Conservation (phyloP, 768 basidiomycete genomes). For the Rhodosporidiobolus sp. region DNA sequence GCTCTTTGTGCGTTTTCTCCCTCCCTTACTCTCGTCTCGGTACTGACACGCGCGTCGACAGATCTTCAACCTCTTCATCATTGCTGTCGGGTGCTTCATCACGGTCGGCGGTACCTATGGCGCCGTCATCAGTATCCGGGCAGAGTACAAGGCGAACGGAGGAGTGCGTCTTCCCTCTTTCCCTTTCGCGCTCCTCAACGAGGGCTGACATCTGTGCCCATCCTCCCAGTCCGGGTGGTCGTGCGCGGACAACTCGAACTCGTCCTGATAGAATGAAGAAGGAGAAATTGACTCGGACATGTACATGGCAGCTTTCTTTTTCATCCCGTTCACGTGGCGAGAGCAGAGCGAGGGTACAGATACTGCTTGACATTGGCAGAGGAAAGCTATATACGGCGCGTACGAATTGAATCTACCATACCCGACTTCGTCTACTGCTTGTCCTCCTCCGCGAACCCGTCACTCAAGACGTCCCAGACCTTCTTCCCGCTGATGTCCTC, state of each 20-base stretch:
- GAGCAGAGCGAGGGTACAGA: too few species aligned
- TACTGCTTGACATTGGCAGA: too few species aligned
- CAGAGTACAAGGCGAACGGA: too few species aligned
- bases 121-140: not conserved
- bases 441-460: not conserved
- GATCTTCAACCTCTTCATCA: slow-evolving; percentile 29
- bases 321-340: too few species aligned
- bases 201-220: not conserved
- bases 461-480: slow-evolving; percentile 1
- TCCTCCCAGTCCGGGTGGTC: slow-evolving; percentile 8
- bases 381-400: too few species aligned
- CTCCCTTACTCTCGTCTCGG: too few species aligned
- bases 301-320: too few species aligned
- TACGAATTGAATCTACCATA: too few species aligned
- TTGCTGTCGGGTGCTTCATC: slow-evolving; percentile 34
- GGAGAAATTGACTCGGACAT: too few species aligned
- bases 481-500: not conserved
- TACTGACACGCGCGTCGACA: not conserved
- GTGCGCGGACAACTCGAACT: slow-evolving; percentile 35
- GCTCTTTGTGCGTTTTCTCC: not conserved
- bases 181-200: not conserved
- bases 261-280: not conserved
- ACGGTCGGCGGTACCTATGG: slow-evolving; percentile 36
- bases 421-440: not conserved
- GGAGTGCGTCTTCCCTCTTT: too few species aligned